Base-by-base conservation (phyloP, 371 early-diverging fungal genomes). In the Saksenaea vasiformis region DNA sequence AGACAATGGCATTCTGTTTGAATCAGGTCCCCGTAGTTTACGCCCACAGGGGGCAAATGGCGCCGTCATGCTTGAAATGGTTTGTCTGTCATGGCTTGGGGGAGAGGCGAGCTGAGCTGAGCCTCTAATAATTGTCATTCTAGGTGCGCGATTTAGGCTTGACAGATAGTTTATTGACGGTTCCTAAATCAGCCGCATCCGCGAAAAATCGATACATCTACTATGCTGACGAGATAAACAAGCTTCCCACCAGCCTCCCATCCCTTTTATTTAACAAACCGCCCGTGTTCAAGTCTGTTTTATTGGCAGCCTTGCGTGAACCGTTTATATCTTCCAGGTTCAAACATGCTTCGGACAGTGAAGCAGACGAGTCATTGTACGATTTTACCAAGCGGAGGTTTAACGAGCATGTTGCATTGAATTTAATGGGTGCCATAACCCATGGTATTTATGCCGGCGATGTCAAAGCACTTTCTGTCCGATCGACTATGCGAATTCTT, bases 361-460 rank as follows among this genome's bases (percentile, higher is more conserved):
- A 55, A 80, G 73, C 71, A 11, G 80, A 80, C 57, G 80, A 80
- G 34, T 73, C 80, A 5, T 58, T 81, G 38, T 87, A 88, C 72
- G 68, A 67, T 27, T 92, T 97, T 72, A 76, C 93, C 2, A 61
- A 77, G 15, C 81, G 94, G n/a, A 81, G 97, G 5, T 93, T 98
- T 67, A 87, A 90, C n/a, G 54, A 85, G 80, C 26, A 65, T 76
- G 68, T 65, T 61, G 53, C 69, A 13, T 54, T 68, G 26, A 65
- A 74, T 60, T 53, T 98, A 60, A 85, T 95, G 26, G 93, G 95
- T 24, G 94, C 96, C 1, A 74, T 95, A 38, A 85, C 94, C 35
- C 96, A 94, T 66, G 98, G 98, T 0, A 93, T 97, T 47, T 97
- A 95, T 77, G 97, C 96, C 0, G 96, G 95, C 0, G 93, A 97